Evolutionary conservation across 352 stramenopile genomes (phyloP).

Genomic region (Globisporangium echinulatum): DNA sequence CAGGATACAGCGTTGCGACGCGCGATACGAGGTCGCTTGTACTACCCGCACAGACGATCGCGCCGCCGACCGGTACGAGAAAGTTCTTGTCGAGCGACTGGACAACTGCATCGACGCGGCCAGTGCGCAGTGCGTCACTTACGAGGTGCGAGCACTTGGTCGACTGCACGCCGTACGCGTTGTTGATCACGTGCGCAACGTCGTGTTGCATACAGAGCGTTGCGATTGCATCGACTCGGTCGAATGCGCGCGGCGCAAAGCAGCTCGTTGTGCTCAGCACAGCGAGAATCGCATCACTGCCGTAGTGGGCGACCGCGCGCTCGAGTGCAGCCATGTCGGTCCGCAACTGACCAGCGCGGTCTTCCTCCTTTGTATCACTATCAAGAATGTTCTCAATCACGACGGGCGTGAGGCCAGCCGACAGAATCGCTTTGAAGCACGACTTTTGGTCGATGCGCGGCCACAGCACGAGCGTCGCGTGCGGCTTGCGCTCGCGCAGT

Average conservation of each 20-base stretch:
- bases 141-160: slow-evolving; percentile 90
- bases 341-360: slow-evolving; percentile 66
- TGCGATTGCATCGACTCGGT: slow-evolving; percentile 92
- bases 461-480: slow-evolving; percentile 85
- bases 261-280: slow-evolving; percentile 98
- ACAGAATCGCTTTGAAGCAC: slow-evolving; percentile 97
- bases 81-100: slow-evolving; percentile 99
- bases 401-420: slow-evolving; percentile 89
- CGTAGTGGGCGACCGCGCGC: slow-evolving; percentile 48
- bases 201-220: slow-evolving; percentile 71
- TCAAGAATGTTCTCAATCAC: slow-evolving; percentile 70
- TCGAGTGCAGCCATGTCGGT: slow-evolving; percentile 88
- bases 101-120: slow-evolving; percentile 94
- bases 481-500: slow-evolving; percentile 51
- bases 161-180: slow-evolving; percentile 98
- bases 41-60: slow-evolving; percentile 70
- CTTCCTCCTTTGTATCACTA: not conserved
- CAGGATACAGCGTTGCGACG: slow-evolving; percentile 93
- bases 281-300: slow-evolving; percentile 76
- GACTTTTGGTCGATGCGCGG: slow-evolving; percentile 99
- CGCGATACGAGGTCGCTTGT: slow-evolving; percentile 67
- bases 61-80: slow-evolving; percentile 93
- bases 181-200: slow-evolving; percentile 98
- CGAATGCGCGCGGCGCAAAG: slow-evolving; percentile 95
- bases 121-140: slow-evolving; percentile 85